Evolutionary conservation across 805 yeast genomes (phyloP), one percentile per base, ranked within the genome.

Genomic region (Metschnikowia lachancei): DNA sequence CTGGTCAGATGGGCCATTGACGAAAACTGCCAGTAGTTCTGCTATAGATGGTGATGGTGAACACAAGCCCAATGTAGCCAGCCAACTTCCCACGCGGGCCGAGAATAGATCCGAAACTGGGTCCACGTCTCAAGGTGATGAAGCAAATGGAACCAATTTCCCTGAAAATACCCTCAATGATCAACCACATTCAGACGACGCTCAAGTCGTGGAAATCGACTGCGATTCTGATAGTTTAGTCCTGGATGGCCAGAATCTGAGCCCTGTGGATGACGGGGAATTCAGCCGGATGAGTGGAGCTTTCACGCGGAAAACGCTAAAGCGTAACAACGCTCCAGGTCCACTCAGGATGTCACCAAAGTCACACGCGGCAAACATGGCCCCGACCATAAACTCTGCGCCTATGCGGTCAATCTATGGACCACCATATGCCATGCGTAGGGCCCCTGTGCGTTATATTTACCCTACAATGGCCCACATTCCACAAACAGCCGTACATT

Each of bases 371-470:
- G 33, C 43, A 20, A 35, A 30, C n/a, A 29, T 39, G 18, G 45
- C 53, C 1, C 55, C 55, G 5, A 26, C 32, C 41, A 52, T 52
- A 40, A 47, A 36, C 5, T 47, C 52, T 7, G 55, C 55, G n/a
- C 55, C 55, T 14, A 50, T 52, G 46, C 49, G 55, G 16, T 24
- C 52, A 3, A 9, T 41, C n/a, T 49, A 46, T 32, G 45, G 37
- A 12, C 39, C 38, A n/a, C 41, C 38, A 16, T 38, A 45, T 16
- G 18, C 44, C 12, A 9, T 42, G 13, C 33, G 54, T 11, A 46
- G 54, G 30, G 46, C 40, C 14, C 54, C 52, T 7, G 50, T 49
- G n/a, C 49, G 55, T 20, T 47, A 44, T 31, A 36, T 47, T 3
- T 50, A 47, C 38, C 52, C 52, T n/a, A 14, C 43, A 4, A 42